A percentile compares a stretch with the other conserved stretches of the same genome.
phyloP scores from a whole-genome alignment of 352 stramenopile genomes.

The Phytophthora litchii region DNA sequence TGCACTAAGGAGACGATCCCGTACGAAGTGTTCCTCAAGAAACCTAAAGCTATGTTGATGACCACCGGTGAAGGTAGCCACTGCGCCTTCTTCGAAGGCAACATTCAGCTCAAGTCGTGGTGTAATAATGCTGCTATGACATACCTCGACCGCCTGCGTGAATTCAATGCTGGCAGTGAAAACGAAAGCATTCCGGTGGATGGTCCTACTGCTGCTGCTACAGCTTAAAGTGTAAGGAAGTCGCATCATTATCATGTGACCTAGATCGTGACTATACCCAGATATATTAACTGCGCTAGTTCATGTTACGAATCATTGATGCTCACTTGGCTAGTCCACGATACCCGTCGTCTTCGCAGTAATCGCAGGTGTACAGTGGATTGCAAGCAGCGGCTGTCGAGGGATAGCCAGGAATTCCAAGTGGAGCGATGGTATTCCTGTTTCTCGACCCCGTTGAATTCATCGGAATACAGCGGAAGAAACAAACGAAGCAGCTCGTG shows the following conservation, averaged over 20 bases:
- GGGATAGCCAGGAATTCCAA: slow-evolving; percentile 52
- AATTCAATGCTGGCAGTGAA: slow-evolving; percentile 30
- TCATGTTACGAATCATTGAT: not conserved
- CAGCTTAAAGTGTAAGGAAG: slow-evolving; percentile 25
- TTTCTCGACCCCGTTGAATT: slow-evolving; percentile 11
- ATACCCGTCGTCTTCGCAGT: slow-evolving; percentile 60
- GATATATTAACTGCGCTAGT: slow-evolving; percentile 17
- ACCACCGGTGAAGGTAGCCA: slow-evolving; percentile 67
- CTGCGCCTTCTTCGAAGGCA: slow-evolving; percentile 79
- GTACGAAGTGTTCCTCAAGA: slow-evolving; percentile 57
- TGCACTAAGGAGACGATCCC: slow-evolving; percentile 79
- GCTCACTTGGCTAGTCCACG: slow-evolving; percentile 21
- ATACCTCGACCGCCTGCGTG: slow-evolving; percentile 68
- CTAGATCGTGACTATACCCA: slow-evolving; percentile 21
- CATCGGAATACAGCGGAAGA: slow-evolving; percentile 39
- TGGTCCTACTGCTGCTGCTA: slow-evolving; percentile 14
- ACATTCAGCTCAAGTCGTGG: slow-evolving; percentile 68
- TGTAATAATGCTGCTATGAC: slow-evolving; percentile 58
- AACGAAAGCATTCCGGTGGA: slow-evolving; percentile 8
- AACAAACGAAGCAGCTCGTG: slow-evolving; percentile 36
- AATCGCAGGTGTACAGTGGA: slow-evolving; percentile 57
- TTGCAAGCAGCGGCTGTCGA: slow-evolving; percentile 47
- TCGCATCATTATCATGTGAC: slow-evolving; percentile 13
- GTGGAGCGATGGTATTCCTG: slow-evolving; percentile 35
- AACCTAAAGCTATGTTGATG: slow-evolving; percentile 60